Base-by-base conservation (phyloP, 1,139 yeast genomes). In the Arxiozyma heterogenica region DNA sequence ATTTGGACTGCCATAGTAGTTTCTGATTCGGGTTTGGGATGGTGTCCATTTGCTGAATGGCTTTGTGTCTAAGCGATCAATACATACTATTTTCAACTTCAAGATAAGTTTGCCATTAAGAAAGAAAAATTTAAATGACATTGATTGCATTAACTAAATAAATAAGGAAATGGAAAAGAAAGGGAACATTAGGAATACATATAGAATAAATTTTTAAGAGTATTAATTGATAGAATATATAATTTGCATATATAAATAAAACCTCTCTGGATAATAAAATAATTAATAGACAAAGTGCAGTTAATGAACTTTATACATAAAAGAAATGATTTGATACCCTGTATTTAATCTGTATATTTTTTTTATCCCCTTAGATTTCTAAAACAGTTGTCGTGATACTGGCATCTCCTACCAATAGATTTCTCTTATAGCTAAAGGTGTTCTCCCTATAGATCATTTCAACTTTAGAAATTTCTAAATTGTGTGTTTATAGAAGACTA, bases 41-140 rank as follows among this genome's bases (percentile, higher is more conserved):
- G 96, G 91, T 86, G 90, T 63, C 90, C 87, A 7, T 89, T 88
- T 71, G 91, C 95, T 12, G 96, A 89, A 69, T 93, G 98, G 98
- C 77, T 77, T 48, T 86, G 94, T 67, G 61, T 67, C 43, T 74
- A 53, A 34, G 4, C n/a, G 15, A 34, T 17, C n/a, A 34, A 4
- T 34, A 34, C 39, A 15, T 11, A 34, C n/a, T 34, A 12, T 34
- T 9, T 34, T 34, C 15, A 34, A 34, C 39, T 34, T 34, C 5
- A 34, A 34, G n/a, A 34, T 34, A 34, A 12, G 39, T 34, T 15
- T 34, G 39, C 2, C 4, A 11, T 12, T 6, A 34, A 34, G n/a
- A 34, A 34, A 34, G n/a, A 34, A n/a, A 34, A 34, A 34, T 12
- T 15, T 6, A 12, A 12, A 34, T 34, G 39, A 15, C 4, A 2